These are phyloP conservation scores for Syzygium syzygioides DNA, from an alignment of 441 rosid species.

Conservation along the genomic window DNA sequence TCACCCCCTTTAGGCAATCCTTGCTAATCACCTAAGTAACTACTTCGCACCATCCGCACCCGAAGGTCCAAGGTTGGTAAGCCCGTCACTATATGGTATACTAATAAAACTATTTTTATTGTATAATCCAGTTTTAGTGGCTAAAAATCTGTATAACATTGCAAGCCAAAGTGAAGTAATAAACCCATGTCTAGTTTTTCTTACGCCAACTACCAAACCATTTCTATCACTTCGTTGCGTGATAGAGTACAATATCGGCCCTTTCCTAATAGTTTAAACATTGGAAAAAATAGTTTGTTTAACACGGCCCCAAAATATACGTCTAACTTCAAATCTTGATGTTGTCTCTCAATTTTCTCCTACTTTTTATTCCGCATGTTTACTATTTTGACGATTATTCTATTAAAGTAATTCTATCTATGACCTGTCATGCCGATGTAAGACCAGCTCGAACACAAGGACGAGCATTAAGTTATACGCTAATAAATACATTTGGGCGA, in stretches of 20 bases:
- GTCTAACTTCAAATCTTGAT: neutral
- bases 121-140: neutral
- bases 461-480: neutral
- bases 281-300: neutral
- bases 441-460: neutral
- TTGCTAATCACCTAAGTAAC: neutral
- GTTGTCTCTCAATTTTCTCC: neutral
- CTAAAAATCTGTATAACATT: neutral
- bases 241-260: neutral
- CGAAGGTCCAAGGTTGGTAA: neutral
- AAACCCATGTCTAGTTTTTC: neutral
- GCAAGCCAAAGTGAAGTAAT: neutral
- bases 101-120: neutral
- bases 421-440: neutral
- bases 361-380: neutral
- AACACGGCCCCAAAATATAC: accelerated
- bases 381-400: neutral
- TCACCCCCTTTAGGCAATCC: too few species aligned
- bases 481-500: too few species aligned
- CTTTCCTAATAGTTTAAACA: neutral
- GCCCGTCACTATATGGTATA: neutral
- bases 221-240: neutral
- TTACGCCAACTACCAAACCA: neutral
- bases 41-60: accelerated
- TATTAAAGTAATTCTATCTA: neutral